phyloP scores from a whole-genome alignment of 176 grass and related monocot species.

The Thalia dealbata region DNA sequence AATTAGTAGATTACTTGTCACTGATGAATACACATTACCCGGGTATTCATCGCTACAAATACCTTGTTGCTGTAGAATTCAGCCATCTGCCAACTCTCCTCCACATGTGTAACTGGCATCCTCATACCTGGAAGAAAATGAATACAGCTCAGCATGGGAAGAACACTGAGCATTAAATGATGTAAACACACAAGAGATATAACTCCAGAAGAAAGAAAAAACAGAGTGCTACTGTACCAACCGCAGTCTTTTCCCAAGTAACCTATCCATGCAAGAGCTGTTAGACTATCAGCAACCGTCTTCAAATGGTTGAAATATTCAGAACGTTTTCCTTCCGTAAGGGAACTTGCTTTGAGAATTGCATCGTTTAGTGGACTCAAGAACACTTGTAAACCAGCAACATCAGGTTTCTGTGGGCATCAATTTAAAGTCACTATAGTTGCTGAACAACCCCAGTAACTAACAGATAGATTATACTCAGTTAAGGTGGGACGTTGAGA shows the following conservation, averaged over 20 bases:
- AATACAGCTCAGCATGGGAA: neutral
- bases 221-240: constrained; percentile 28
- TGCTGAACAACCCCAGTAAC: constrained; percentile 1
- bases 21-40: neutral
- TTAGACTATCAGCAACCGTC: constrained; percentile 69
- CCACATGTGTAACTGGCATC: constrained; percentile 86
- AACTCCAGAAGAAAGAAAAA: neutral
- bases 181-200: neutral
- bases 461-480: neutral
- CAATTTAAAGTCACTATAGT: constrained; percentile 14
- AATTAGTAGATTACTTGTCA: neutral
- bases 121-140: constrained; percentile 56
- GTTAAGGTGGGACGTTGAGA: too few relatives aligned
- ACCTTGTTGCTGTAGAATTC: constrained; percentile 99
- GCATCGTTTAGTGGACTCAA: constrained; percentile 73
- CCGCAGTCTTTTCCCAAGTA: constrained; percentile 89
- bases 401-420: constrained; percentile 64
- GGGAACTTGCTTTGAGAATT: constrained; percentile 41
- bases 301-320: constrained; percentile 96
- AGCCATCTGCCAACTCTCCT: constrained; percentile 98
- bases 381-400: constrained; percentile 51
- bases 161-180: constrained; percentile 15
- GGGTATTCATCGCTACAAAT: neutral
- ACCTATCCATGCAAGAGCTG: constrained; percentile 81
- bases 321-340: constrained; percentile 85